These are phyloP conservation scores for Globisporangium camurandrum DNA, from an alignment of 352 stramenopile species.

Conservation along the genomic window DNA sequence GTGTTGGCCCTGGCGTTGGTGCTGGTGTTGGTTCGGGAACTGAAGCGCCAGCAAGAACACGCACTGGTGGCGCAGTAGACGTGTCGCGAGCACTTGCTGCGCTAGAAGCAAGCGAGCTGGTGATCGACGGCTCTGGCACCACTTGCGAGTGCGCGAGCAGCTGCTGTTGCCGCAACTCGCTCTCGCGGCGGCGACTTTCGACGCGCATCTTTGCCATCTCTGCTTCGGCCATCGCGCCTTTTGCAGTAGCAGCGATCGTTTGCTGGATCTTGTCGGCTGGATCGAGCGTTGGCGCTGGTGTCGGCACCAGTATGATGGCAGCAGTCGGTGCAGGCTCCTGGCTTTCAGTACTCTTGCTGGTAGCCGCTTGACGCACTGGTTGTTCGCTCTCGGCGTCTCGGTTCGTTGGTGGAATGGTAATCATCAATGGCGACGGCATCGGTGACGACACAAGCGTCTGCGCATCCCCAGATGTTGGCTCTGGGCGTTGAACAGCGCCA, in stretches of 20 bases:
- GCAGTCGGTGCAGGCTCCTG: neutral
- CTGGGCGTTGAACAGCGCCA: too few relatives aligned
- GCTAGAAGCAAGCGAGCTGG: neutral
- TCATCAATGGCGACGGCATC: neutral
- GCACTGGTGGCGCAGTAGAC: neutral
- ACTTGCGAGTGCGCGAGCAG: slow-evolving; percentile 10
- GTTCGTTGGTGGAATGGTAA: too few relatives aligned
- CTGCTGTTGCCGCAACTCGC: slow-evolving; percentile 32
- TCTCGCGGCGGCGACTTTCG: slow-evolving; percentile 44
- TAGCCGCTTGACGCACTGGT: too few relatives aligned
- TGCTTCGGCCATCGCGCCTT: slow-evolving; percentile 55
- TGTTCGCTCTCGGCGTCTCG: too few relatives aligned
- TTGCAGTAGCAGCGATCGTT: slow-evolving; percentile 35
- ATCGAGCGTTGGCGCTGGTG: neutral
- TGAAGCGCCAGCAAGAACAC: neutral
- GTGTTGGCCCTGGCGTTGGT: neutral
- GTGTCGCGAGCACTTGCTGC: neutral
- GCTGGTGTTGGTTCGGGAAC: neutral
- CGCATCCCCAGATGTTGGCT: too few relatives aligned
- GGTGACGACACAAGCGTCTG: neutral
- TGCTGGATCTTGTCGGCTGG: slow-evolving; percentile 16
- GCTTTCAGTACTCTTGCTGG: neutral
- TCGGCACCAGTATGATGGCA: neutral
- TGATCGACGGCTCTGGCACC: neutral
- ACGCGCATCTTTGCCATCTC: slow-evolving; percentile 64